phyloP scores from a whole-genome alignment of 805 yeast genomes.

The Yarrowia yakushimensis region DNA sequence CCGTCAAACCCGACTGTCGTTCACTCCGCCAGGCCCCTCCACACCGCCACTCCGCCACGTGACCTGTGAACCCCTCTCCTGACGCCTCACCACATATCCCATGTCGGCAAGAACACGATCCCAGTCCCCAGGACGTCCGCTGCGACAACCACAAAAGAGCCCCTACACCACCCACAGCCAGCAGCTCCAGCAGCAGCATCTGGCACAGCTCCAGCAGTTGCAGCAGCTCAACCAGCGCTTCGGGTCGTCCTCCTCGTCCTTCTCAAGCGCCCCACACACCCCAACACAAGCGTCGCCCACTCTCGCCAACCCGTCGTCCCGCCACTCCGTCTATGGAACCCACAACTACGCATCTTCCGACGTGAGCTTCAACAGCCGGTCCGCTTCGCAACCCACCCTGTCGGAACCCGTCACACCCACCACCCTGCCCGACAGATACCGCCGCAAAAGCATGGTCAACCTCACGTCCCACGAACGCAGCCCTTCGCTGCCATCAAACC shows the following conservation, averaged over 20 bases:
- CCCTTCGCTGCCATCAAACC: background rate
- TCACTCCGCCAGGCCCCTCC: too few relatives aligned
- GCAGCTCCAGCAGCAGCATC: conserved; percentile 25
- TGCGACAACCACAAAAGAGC: background rate
- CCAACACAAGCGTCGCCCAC: background rate
- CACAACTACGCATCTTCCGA: conserved; percentile 16
- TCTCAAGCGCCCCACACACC: conserved; percentile 9
- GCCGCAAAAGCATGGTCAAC: conserved; percentile 18
- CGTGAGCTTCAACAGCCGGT: background rate
- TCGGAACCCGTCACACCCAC: background rate
- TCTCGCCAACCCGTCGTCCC: conserved; percentile 7
- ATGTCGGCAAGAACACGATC: conserved; percentile 1
- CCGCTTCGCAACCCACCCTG: background rate
- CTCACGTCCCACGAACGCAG: conserved; percentile 11
- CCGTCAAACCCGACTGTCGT: too few relatives aligned
- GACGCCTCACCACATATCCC: too few relatives aligned
- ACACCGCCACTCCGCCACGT: background rate
- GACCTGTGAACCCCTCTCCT: too few relatives aligned
- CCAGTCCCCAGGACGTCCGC: conserved; percentile 16
- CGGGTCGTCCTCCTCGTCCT: conserved; percentile 23
- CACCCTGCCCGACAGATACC: conserved; percentile 6
- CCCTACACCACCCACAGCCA: background rate
- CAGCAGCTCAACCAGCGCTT: conserved; percentile 25
- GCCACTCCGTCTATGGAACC: conserved; percentile 20
- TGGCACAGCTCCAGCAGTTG: conserved; percentile 23